phyloP scores from a whole-genome alignment of 2,329 filamentous ascomycete genomes.

The Sporothrix inflata region DNA sequence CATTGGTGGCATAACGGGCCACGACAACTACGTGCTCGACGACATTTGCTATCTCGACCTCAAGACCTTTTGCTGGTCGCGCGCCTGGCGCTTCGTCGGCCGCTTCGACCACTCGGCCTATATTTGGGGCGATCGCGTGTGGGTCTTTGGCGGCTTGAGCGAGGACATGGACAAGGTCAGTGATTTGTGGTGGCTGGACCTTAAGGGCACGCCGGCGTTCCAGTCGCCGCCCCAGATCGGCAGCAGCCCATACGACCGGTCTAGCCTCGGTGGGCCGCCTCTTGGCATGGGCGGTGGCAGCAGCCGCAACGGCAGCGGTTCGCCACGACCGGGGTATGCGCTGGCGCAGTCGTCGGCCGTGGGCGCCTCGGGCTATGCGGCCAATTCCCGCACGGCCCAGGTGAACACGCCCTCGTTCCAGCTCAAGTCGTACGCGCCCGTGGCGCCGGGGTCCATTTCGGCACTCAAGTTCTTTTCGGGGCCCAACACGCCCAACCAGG shows the following conservation, averaged over 20 bases:
- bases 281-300: conserved; percentile 10
- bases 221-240: conserved; percentile 66
- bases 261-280: background rate
- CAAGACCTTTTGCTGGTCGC: conserved; percentile 97
- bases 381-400: conserved; percentile 68
- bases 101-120: conserved; percentile 95
- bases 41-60: conserved; percentile 96
- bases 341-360: conserved; percentile 55
- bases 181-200: conserved; percentile 96
- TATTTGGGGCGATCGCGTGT: conserved; percentile 87
- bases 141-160: conserved; percentile 94
- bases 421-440: conserved; percentile 75
- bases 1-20: conserved; percentile 91
- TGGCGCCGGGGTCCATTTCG: conserved; percentile 85
- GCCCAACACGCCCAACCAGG: conserved; percentile 82
- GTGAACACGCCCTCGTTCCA: conserved; percentile 69
- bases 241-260: conserved; percentile 51
- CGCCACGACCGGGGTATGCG: conserved; percentile 55
- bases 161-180: conserved; percentile 97
- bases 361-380: conserved; percentile 66
- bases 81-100: conserved; percentile 91
- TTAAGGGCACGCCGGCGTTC: conserved; percentile 86
- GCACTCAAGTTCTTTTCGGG: conserved; percentile 88
- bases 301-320: conserved; percentile 42
- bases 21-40: conserved; percentile 88